Base-by-base conservation (phyloP, 1,139 yeast genomes). In the Scheffersomyces quercinus region DNA sequence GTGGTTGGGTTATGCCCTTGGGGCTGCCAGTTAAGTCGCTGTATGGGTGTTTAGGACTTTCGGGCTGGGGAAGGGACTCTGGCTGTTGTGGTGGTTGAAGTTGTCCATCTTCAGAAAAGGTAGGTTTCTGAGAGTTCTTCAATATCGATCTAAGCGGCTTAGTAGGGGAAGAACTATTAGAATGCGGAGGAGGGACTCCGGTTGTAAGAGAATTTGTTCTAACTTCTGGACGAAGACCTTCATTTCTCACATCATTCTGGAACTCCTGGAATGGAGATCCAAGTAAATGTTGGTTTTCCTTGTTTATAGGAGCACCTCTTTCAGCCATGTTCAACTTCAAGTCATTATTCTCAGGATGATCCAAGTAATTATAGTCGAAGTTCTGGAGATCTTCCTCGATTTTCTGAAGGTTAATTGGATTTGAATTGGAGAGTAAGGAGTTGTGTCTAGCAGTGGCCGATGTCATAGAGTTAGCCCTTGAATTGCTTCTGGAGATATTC, bases 361-460 rank as follows among this genome's bases (percentile, higher is more conserved):
- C 42, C 30, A 40, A 15, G 8, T 73, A 73, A 44, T 68, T 68
- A 45, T 72, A 74, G 36, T 74, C 79, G 47, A 74, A 74, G 46
- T 69, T 77, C 35, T 64, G 72, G 40, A 74, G 61, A 41, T 72
- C 76, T 50, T 74, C 79, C 20, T 74, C 79, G 34, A 74, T 74
- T 52, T 72, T 73, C 30, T 59, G 55, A 40, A 74, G 59, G 46
- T 67, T 73, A 45, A 42, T 46, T 39, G 26, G 53, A 10, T 40
- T 36, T 3, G 59, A 49, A 15, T 57, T 54, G 33, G 59, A 52
- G 14, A 61, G 45, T 14, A 63, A 38, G n/a, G 69, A 62, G 31
- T 54, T 59, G 28, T 51, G 50, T 36, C 67, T 50, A 9, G 41
- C 36, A 12, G 47, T 46, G 5, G 47, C 46, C 24, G 60, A 51